Percentiles rank a stretch among this genome's conserved stretches.
Conservation (phyloP, 1,284 basidiomycete genomes). For the Cutaneotrichosporon sp. region DNA sequence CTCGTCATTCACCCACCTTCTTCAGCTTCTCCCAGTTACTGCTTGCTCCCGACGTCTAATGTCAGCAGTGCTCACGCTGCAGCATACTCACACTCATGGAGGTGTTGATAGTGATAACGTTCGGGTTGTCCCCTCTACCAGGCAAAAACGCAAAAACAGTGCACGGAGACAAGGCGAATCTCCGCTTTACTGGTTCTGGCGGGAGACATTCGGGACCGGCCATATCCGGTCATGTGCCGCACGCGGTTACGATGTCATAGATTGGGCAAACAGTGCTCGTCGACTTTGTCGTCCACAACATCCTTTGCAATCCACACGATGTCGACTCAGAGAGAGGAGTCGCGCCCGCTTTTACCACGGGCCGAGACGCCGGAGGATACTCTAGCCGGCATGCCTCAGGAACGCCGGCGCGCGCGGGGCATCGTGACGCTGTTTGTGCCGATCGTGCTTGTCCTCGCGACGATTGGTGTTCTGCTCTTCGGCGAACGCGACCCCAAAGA, state of each 20-base stretch:
- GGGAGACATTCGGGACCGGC: no score
- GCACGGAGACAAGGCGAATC: neutral
- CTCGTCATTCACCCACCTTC: slow-evolving; percentile 15
- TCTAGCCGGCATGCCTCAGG: neutral
- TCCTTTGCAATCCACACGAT: neutral
- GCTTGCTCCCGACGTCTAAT: slow-evolving; percentile 14
- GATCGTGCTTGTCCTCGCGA: slow-evolving; percentile 40
- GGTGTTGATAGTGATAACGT: neutral
- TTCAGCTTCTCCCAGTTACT: slow-evolving; percentile 41
- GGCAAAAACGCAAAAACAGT: neutral
- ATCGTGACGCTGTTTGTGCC: slow-evolving; percentile 40
- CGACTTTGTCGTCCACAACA: no score
- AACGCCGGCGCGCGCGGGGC: slow-evolving; percentile 7
- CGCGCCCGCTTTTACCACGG: slow-evolving; percentile 9
- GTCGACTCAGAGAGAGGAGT: neutral
- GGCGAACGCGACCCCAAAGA: slow-evolving; percentile 43
- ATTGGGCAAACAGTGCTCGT: no score
- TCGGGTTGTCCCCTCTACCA: no score
- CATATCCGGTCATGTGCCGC: no score
- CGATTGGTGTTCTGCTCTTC: slow-evolving; percentile 38
- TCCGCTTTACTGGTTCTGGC: no score
- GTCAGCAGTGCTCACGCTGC: slow-evolving; percentile 4
- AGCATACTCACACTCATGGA: no score
- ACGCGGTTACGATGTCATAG: no score
- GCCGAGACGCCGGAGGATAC: neutral